phyloP scores from a whole-genome alignment of 345 rosid genomes.

The Eucalyptus paniculata region DNA sequence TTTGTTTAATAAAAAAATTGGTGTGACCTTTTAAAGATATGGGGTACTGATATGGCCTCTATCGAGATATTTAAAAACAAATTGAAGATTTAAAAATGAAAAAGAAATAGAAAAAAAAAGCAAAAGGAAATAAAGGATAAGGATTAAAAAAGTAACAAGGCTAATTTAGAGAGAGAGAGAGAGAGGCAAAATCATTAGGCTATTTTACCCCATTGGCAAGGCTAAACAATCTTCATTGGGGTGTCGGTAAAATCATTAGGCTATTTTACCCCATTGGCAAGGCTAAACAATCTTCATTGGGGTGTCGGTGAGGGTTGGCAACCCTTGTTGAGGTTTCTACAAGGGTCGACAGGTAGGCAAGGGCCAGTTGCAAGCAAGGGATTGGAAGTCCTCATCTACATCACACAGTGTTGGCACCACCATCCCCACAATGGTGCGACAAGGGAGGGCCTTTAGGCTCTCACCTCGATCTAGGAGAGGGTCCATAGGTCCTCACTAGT shows the following conservation, averaged over 20 bases:
- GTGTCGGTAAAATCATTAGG: neutral
- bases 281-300: neutral
- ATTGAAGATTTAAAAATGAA: neutral
- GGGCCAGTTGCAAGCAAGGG: neutral
- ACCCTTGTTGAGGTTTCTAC: neutral
- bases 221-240: neutral
- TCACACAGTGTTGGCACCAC: accelerated
- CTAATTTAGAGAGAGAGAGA: neutral
- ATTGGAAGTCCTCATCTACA: neutral
- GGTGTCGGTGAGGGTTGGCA: neutral
- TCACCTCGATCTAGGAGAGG: neutral
- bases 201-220: neutral
- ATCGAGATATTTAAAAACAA: accelerated
- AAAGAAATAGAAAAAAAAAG: neutral
- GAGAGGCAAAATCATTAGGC: neutral
- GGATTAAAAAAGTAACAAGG: neutral
- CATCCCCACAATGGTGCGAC: neutral
- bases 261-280: neutral
- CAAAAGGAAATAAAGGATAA: neutral
- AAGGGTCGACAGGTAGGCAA: neutral
- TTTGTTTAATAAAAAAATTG: neutral
- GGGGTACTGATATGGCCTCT: neutral
- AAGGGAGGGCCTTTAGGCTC: neutral
- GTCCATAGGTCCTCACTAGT: neutral
- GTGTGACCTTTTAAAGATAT: neutral